Conservation (phyloP, 345 rosid species). For the Mallotus nudiflorus region DNA sequence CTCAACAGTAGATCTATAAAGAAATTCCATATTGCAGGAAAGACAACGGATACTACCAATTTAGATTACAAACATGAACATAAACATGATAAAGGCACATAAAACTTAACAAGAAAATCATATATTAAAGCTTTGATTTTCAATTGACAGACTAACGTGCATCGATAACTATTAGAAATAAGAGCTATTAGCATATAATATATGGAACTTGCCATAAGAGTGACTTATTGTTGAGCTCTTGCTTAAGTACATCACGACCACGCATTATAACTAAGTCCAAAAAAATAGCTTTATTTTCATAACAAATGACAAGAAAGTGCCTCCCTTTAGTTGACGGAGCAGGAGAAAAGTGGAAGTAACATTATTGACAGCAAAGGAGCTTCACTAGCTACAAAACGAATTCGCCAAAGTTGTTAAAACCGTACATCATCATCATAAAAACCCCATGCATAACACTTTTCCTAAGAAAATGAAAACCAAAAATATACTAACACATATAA, state of each 20-base stretch:
- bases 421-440: constrained; percentile 95
- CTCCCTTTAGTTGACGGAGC: constrained; percentile 89
- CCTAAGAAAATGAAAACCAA: neutral
- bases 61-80: too few relatives aligned
- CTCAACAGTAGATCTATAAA: too few relatives aligned
- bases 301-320: constrained; percentile 94
- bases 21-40: too few relatives aligned
- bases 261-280: constrained; percentile 96
- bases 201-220: constrained; percentile 67
- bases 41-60: too few relatives aligned
- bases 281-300: constrained; percentile 93
- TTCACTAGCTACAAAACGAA: constrained; percentile 94
- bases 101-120: too few relatives aligned
- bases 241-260: too few relatives aligned
- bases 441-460: constrained; percentile 80
- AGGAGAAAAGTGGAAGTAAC: constrained; percentile 84
- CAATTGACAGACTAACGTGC: constrained; percentile 23
- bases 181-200: neutral
- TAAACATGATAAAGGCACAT: too few relatives aligned
- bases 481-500: neutral
- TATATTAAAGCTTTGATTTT: too few relatives aligned
- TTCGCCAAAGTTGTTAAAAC: constrained; percentile 93
- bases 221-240: constrained; percentile 90
- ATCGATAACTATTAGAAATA: neutral
- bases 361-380: constrained; percentile 76